A percentile compares a stretch with the other conserved stretches of the same genome.
Evolutionary conservation across 176 grass and related monocot species (phyloP).

Genomic region (Tillandsia fasciculata): DNA sequence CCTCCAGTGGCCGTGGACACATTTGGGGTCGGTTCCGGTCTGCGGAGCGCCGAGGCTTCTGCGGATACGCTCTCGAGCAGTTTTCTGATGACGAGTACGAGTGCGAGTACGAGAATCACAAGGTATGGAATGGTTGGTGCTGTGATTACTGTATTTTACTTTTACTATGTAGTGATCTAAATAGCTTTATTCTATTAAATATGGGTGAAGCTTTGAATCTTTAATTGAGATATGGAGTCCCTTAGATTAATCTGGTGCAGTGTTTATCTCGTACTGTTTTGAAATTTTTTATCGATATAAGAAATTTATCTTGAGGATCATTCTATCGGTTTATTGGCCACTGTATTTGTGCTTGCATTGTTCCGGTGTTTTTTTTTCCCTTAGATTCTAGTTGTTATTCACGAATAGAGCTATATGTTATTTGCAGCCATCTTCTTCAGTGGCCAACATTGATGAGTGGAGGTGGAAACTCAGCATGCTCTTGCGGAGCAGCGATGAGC

Average conservation of each 20-base stretch:
- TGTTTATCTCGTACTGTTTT: too few relatives aligned
- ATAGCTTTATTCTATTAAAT: background rate
- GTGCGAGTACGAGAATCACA: slow-evolving; percentile 77
- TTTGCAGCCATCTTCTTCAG: slow-evolving; percentile 66
- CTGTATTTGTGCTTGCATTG: background rate
- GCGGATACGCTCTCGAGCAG: slow-evolving; percentile 59
- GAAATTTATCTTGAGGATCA: background rate
- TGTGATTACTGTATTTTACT: background rate
- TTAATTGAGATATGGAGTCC: background rate
- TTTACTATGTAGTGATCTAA: background rate
- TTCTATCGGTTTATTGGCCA: background rate
- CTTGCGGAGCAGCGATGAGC: slow-evolving; percentile 60
- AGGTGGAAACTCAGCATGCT: slow-evolving; percentile 95
- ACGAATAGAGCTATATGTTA: background rate
- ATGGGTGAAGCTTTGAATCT: background rate
- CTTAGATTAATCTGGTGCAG: too few relatives aligned
- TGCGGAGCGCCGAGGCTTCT: slow-evolving; percentile 13
- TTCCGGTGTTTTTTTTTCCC: background rate
- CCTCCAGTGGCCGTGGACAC: background rate
- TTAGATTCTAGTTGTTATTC: background rate
- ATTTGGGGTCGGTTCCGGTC: slow-evolving; percentile 18
- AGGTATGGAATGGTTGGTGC: slow-evolving; percentile 28
- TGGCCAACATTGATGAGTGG: slow-evolving; percentile 97
- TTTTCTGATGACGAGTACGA: slow-evolving; percentile 94
- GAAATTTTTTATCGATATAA: too few relatives aligned